A percentile compares a stretch with the other conserved stretches of the same genome.
These are phyloP conservation scores for Mucor racemosus DNA, from an alignment of 371 early-diverging fungal species.

Conservation along the genomic window DNA sequence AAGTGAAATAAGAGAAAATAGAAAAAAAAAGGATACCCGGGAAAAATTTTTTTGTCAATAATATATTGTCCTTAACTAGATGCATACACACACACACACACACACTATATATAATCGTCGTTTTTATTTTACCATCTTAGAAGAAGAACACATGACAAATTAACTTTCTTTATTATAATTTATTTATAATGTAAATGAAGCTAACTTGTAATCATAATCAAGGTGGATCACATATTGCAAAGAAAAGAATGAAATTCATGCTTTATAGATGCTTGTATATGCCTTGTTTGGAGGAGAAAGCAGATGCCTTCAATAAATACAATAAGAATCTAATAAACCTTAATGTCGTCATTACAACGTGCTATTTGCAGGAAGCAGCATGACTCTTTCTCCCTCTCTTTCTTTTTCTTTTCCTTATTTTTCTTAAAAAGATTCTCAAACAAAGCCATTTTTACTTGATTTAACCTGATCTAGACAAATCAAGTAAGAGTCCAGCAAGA, in stretches of 20 bases:
- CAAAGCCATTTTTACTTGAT: slow-evolving; percentile 6
- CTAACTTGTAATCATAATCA: no score
- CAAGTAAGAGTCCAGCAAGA: neutral
- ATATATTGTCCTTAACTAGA: slow-evolving; percentile 5
- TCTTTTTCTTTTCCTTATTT: neutral
- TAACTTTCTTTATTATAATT: neutral
- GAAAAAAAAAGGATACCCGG: slow-evolving; percentile 12
- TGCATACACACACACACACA: slow-evolving; percentile 9
- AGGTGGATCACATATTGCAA: neutral
- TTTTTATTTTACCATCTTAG: neutral
- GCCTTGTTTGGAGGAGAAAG: no score
- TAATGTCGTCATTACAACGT: slow-evolving; percentile 18
- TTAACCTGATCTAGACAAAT: neutral
- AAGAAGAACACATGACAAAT: slow-evolving; percentile 16
- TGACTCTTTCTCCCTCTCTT: neutral
- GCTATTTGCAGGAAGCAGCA: slow-evolving; percentile 3
- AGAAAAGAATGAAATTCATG: neutral
- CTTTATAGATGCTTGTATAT: neutral
- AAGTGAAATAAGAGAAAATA: slow-evolving; percentile 9
- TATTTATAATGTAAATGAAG: no score
- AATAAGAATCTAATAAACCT: neutral
- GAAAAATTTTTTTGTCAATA: slow-evolving; percentile 13
- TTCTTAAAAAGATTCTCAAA: slow-evolving; percentile 1
- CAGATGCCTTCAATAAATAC: neutral
- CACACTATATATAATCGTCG: neutral